Evolutionary conservation across 1,284 basidiomycete genomes (phyloP).

Genomic region (Apiotrichum gracile): DNA sequence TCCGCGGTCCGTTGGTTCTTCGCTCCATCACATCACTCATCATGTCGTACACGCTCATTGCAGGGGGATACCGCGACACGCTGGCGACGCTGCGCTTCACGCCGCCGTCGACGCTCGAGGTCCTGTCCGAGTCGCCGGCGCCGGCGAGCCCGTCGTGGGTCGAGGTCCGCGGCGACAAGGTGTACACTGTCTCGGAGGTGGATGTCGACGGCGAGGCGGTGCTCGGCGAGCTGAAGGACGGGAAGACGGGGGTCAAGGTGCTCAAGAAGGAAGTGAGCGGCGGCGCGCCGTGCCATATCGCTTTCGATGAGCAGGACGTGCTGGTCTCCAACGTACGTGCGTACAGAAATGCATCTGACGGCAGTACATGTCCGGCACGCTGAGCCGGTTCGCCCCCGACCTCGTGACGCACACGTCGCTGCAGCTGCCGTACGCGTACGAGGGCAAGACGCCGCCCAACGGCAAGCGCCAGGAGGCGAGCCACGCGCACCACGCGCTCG

Average conservation of each 20-base stretch:
- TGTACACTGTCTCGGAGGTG: slow-evolving; percentile 27
- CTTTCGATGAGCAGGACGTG: slow-evolving; percentile 39
- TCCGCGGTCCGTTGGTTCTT: too few relatives aligned
- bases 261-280: neutral
- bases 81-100: slow-evolving; percentile 33
- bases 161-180: slow-evolving; percentile 23
- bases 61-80: slow-evolving; percentile 33
- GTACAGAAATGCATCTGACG: neutral
- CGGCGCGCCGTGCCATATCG: slow-evolving; percentile 14
- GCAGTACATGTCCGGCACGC: slow-evolving; percentile 34
- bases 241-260: neutral
- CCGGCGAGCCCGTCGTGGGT: slow-evolving; percentile 37
- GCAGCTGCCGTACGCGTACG: slow-evolving; percentile 32
- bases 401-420: slow-evolving; percentile 7
- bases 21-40: too few relatives aligned
- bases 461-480: slow-evolving; percentile 39
- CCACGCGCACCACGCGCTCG: slow-evolving; percentile 44
- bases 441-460: slow-evolving; percentile 27
- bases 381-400: neutral
- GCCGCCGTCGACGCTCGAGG: slow-evolving; percentile 1
- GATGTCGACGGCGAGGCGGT: slow-evolving; percentile 25
- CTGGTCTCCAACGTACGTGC: slow-evolving; percentile 33
- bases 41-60: slow-evolving; percentile 36
- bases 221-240: neutral
- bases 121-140: slow-evolving; percentile 2